Conservation (phyloP, 108 stramenopile genomes). For the Skeletonema tropicum region DNA sequence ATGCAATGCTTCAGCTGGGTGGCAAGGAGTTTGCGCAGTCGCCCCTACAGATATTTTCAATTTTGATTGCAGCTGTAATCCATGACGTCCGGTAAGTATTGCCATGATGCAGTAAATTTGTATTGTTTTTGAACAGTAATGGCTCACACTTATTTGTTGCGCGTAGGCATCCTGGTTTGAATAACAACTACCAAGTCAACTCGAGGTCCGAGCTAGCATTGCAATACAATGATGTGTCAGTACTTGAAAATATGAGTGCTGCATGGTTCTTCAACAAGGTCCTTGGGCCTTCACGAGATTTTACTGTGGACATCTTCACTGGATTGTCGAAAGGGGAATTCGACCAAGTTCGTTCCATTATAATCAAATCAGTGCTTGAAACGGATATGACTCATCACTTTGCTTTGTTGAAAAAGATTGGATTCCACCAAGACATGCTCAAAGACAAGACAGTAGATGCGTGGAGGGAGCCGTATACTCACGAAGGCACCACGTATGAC, state of each 20-base stretch:
- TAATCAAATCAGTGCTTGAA: conserved; percentile 57
- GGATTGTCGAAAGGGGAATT: conserved; percentile 31
- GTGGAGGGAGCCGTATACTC: conserved; percentile 17
- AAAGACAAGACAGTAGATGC: conserved; percentile 22
- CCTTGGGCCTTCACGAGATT: conserved; percentile 27
- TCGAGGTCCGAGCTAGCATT: conserved; percentile 64
- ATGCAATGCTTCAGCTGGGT: conserved; percentile 54
- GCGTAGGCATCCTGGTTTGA: conserved; percentile 77
- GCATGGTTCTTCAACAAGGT: conserved; percentile 56
- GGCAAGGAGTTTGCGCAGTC: conserved; percentile 37
- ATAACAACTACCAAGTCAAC: conserved; percentile 80
- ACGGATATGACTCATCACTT: conserved; percentile 76
- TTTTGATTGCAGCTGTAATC: conserved; percentile 67
- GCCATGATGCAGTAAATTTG: too few species aligned
- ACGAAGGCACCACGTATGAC: conserved; percentile 18
- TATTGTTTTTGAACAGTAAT: background rate
- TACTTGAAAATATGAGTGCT: conserved; percentile 79
- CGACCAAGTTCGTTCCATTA: conserved; percentile 31
- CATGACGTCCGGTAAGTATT: conserved; percentile 68
- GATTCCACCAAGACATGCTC: conserved; percentile 17
- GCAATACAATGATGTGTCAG: conserved; percentile 73
- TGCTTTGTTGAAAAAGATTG: conserved; percentile 36
- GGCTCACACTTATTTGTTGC: background rate
- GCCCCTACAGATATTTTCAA: conserved; percentile 46
- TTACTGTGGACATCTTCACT: conserved; percentile 48